Evolutionary conservation across 208 protist species (phyloP).

Genomic region (Lotmaria passim): DNA sequence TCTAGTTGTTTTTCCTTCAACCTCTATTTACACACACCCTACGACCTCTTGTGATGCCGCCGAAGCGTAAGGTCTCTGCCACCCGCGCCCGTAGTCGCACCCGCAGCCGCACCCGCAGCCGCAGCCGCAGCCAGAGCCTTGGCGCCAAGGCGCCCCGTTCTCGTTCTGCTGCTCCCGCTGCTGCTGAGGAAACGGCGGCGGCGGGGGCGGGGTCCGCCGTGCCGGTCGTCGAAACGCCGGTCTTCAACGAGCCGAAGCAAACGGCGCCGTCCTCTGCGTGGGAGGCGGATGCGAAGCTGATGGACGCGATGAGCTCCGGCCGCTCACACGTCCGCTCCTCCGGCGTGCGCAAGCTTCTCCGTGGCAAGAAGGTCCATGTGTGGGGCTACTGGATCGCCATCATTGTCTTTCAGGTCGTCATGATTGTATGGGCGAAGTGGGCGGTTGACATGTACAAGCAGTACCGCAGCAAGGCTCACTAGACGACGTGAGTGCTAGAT

Average conservation of each 20-base stretch:
- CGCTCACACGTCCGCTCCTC: constrained; percentile 37
- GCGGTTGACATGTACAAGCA: constrained; percentile 56
- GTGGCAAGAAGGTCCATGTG: constrained; percentile 11
- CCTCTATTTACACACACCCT: too few species aligned
- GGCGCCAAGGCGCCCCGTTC: constrained; percentile 17
- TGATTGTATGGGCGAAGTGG: constrained; percentile 72
- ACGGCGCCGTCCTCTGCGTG: constrained; percentile 14
- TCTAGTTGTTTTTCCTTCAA: too few species aligned
- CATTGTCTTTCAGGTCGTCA: constrained; percentile 61
- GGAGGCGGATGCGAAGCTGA: constrained; percentile 42
- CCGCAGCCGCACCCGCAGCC: too few species aligned
- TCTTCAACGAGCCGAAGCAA: constrained; percentile 8
- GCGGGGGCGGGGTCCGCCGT: too few species aligned
- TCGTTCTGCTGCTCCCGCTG: constrained; percentile 13
- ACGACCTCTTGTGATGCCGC: constrained; percentile 17
- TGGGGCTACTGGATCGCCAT: constrained; percentile 65
- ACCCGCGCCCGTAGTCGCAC: too few species aligned
- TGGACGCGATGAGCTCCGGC: constrained; percentile 59
- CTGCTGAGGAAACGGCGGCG: too few species aligned
- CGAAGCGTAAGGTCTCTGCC: constrained; percentile 26
- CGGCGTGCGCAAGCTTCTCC: constrained; percentile 11
- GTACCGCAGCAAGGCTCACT: constrained; percentile 22
- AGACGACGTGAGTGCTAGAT: neutral
- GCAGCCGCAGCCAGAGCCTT: constrained; percentile 25
- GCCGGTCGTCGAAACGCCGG: neutral